phyloP scores from a whole-genome alignment of 306 rosid genomes.

The Medicago truncatula region DNA sequence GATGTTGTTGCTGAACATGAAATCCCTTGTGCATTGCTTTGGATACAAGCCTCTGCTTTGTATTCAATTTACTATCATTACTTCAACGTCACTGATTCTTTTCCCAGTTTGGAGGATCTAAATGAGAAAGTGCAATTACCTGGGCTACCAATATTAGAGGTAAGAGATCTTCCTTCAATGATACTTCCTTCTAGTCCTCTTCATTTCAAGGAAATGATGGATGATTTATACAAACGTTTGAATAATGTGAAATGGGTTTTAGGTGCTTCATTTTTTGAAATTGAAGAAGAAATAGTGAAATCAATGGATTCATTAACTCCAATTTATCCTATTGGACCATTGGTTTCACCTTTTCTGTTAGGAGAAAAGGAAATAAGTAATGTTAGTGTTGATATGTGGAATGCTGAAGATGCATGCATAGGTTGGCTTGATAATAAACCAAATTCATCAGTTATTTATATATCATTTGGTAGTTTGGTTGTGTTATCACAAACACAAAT shows the following conservation, averaged over 20 bases:
- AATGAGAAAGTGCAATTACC: constrained; percentile 47
- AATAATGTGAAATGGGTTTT: constrained; percentile 60
- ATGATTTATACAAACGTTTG: not conserved
- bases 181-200: constrained; percentile 52
- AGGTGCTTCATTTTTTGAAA: constrained; percentile 56
- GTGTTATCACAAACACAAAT: constrained; percentile 48
- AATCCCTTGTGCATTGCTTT: constrained; percentile 64
- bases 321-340: constrained; percentile 54
- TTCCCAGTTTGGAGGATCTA: constrained; percentile 43
- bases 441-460: constrained; percentile 50
- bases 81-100: constrained; percentile 20
- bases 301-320: constrained; percentile 52
- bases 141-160: constrained; percentile 51
- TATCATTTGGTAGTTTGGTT: constrained; percentile 63
- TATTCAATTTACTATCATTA: constrained; percentile 59
- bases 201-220: not conserved
- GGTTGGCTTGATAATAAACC: constrained; percentile 52
- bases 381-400: constrained; percentile 55
- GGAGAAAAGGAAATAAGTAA: constrained; percentile 49
- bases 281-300: constrained; percentile 54
- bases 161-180: constrained; percentile 57
- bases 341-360: constrained; percentile 55
- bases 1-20: constrained; percentile 37
- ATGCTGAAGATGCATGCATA: constrained; percentile 54
- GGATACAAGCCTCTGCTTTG: constrained; percentile 62